phyloP scores from a whole-genome alignment of 345 rosid species.

The Melastoma malabathricum region DNA sequence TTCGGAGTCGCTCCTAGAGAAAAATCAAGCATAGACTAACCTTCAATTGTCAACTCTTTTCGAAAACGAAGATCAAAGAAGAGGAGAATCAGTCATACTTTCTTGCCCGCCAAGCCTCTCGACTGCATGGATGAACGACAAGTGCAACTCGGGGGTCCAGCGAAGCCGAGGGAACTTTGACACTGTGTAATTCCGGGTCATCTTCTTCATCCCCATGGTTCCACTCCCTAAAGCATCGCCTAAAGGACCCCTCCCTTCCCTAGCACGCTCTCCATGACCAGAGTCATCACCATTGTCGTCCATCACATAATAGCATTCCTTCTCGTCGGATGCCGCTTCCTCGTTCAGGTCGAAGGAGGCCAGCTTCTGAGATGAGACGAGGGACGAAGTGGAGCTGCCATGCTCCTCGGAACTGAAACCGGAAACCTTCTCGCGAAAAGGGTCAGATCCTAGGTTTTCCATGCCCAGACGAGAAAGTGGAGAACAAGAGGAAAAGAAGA shows the following conservation, averaged over 20 bases:
- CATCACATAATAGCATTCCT: background rate
- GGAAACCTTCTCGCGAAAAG: no score
- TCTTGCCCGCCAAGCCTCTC: slow-evolving; percentile 83
- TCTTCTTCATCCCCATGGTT: background rate
- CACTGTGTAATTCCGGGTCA: slow-evolving; percentile 55
- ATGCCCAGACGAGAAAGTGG: no score
- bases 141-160: slow-evolving; percentile 84
- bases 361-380: background rate
- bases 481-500: no score
- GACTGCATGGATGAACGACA: slow-evolving; percentile 54
- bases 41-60: background rate
- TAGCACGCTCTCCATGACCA: slow-evolving; percentile 13
- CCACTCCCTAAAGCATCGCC: slow-evolving; percentile 1
- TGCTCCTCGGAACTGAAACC: no score
- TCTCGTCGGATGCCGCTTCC: slow-evolving; percentile 11
- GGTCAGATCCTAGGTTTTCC: no score
- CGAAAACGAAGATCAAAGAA: background rate
- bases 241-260: slow-evolving; percentile 8
- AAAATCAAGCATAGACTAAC: background rate
- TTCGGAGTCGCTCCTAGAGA: slow-evolving; percentile 76
- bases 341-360: slow-evolving; percentile 25
- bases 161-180: slow-evolving; percentile 70
- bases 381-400: no score
- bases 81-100: slow-evolving; percentile 28
- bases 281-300: background rate